These are phyloP conservation scores for Chalciporus sp. DNA, from an alignment of 1,284 basidiomycete genomes.

Conservation along the genomic window DNA sequence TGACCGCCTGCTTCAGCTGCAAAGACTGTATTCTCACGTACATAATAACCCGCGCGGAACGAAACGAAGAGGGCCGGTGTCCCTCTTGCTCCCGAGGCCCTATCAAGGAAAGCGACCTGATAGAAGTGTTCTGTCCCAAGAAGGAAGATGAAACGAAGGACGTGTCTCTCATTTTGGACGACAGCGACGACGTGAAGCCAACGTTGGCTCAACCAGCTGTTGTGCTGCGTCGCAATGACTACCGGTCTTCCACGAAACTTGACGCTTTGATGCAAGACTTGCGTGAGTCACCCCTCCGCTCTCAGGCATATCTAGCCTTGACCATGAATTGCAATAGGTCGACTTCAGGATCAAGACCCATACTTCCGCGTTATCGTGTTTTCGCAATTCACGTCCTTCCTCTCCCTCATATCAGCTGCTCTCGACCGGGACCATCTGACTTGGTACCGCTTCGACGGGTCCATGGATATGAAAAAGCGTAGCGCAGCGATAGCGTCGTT, in stretches of 20 bases:
- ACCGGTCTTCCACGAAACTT: slow-evolving; percentile 87
- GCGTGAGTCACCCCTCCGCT: slow-evolving; percentile 41
- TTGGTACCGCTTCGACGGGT: slow-evolving; percentile 90
- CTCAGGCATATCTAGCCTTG: background rate
- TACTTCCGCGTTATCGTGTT: slow-evolving; percentile 86
- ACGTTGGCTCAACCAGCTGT: slow-evolving; percentile 44
- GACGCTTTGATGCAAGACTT: slow-evolving; percentile 73
- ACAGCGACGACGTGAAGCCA: background rate
- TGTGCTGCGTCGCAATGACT: slow-evolving; percentile 76
- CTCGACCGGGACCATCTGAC: slow-evolving; percentile 75
- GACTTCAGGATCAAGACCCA: slow-evolving; percentile 70
- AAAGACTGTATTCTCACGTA: slow-evolving; percentile 81
- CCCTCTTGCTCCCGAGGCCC: slow-evolving; percentile 71
- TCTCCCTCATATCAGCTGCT: slow-evolving; percentile 80
- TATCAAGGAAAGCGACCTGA: slow-evolving; percentile 65
- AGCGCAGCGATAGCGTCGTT: slow-evolving; percentile 77
- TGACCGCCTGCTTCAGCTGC: slow-evolving; percentile 53
- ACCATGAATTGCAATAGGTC: slow-evolving; percentile 41
- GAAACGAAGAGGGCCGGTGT: slow-evolving; percentile 68
- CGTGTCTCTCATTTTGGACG: background rate
- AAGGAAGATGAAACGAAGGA: slow-evolving; percentile 20
- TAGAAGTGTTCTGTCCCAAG: slow-evolving; percentile 59
- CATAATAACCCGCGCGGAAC: slow-evolving; percentile 64
- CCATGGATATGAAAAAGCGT: slow-evolving; percentile 88
- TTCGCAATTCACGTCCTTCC: slow-evolving; percentile 84